phyloP scores from a whole-genome alignment of 257 asterid species.

The Cordia subcordata region DNA sequence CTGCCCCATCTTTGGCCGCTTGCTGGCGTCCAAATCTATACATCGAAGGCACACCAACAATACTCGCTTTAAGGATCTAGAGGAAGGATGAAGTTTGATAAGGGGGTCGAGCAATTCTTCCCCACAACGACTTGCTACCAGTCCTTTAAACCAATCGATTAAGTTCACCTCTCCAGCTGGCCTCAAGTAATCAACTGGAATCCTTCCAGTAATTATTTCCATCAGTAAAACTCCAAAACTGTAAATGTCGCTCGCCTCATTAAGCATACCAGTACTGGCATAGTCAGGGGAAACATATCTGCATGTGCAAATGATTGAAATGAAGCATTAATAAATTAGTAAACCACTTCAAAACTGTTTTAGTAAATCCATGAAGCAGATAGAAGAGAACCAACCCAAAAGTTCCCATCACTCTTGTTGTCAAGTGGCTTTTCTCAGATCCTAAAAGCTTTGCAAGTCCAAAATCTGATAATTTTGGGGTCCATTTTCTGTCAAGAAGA shows the following conservation, averaged over 20 bases:
- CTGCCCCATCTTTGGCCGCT: conserved; percentile 99
- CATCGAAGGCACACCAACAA: conserved; percentile 86
- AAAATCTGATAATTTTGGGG: conserved; percentile 84
- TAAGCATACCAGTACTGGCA: conserved; percentile 98
- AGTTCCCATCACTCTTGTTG: conserved; percentile 99
- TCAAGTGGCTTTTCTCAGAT: conserved; percentile 87
- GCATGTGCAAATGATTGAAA: conserved; percentile 21
- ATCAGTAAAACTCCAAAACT: conserved; percentile 93
- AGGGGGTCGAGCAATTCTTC: conserved; percentile 82
- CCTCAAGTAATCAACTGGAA: conserved; percentile 88
- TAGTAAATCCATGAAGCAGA: conserved; percentile 8
- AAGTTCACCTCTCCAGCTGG: conserved; percentile 97
- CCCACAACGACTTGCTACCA: conserved; percentile 76
- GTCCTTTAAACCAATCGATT: conserved; percentile 96
- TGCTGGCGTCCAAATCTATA: conserved; percentile 80
- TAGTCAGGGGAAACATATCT: conserved; percentile 99
- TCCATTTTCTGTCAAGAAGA: conserved; percentile 90
- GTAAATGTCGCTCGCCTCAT: conserved; percentile 85
- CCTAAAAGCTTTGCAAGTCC: conserved; percentile 93
- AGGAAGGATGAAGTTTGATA: conserved; percentile 63
- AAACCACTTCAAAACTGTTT: not conserved
- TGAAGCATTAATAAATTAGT: not conserved
- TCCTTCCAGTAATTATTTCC: conserved; percentile 88
- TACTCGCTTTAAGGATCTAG: conserved; percentile 74
- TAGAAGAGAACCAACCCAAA: conserved; percentile 67